Base-by-base conservation (phyloP, 1,284 basidiomycete genomes). In the Puccinia brachypodii region DNA sequence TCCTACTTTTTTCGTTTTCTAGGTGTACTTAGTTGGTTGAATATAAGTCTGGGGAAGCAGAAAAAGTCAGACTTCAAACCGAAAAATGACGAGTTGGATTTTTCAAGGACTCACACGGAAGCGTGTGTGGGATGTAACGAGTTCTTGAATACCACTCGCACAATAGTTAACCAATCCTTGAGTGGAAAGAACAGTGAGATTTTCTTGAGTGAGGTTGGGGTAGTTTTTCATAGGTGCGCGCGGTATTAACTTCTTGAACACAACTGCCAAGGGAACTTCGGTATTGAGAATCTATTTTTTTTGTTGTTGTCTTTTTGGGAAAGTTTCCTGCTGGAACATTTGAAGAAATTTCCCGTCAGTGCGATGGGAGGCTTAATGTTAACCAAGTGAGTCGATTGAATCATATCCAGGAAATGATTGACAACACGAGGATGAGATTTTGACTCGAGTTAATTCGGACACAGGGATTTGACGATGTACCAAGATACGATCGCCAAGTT, bases 41-140 rank as follows among this genome's bases (percentile, higher is more conserved):
- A 91, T 8, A 84, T 88, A 0, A 91, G 93, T 82, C 90, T 99
- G 50, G 90, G 90, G 22, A 97, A 95, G 87, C 97, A 99, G 87
- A 98, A 98, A 89, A 93, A 92, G 85, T 93, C 92, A 72, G 97
- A 99, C 86, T 99, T 97, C 88, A 96, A 96, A 86, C 97, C 97
- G 9, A 91, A 93, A 77, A 96, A 97, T 84, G 96, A 99, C 85
- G 95, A 98, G 84, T 87, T 96, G 36, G 95, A 95, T 0, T 98
- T 99, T 87, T 93, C 95, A 0, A 89, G 94, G 33, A 94, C 94
- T 53, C 98, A 96, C 86, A 99, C 97, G 0, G 97, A 98, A 84
- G 95, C 97, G 0, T 98, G 96, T 85, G 87, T 92, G n/a, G 89
- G 92, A 0, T 95, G 93, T 84, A 95, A 95, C 85, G 94, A 96